Conservation (phyloP, 2,329 filamentous ascomycete species). For the Ceratocystis lukuohia region DNA sequence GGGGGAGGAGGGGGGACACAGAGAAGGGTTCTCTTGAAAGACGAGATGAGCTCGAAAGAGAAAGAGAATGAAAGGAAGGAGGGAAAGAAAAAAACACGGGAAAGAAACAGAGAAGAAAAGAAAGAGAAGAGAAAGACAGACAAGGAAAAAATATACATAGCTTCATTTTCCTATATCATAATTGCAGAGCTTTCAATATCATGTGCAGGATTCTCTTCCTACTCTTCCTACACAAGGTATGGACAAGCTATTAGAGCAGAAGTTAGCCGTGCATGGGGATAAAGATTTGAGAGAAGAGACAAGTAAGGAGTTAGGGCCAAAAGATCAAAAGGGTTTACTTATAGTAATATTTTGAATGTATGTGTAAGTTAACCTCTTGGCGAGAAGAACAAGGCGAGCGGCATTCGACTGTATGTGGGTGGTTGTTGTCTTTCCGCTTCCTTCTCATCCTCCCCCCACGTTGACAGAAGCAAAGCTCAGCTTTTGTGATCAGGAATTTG, state of each 20-base stretch:
- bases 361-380: too few relatives aligned
- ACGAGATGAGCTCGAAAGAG: background rate
- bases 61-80: background rate
- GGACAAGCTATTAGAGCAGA: background rate
- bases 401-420: too few relatives aligned
- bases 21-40: background rate
- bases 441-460: too few relatives aligned
- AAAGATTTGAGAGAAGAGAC: background rate
- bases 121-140: background rate
- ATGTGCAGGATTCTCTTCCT: background rate
- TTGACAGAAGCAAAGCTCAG: too few relatives aligned
- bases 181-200: constrained; percentile 6
- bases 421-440: too few relatives aligned
- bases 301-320: background rate
- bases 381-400: too few relatives aligned
- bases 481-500: too few relatives aligned
- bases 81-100: background rate
- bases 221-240: background rate
- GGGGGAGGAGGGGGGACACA: background rate
- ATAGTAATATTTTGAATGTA: too few relatives aligned
- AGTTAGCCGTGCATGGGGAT: background rate
- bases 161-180: background rate
- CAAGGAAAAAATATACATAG: too few relatives aligned
- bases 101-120: background rate
- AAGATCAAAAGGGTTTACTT: background rate